phyloP scores from a whole-genome alignment of 345 rosid genomes.

The Leavenworthia alabamica region DNA sequence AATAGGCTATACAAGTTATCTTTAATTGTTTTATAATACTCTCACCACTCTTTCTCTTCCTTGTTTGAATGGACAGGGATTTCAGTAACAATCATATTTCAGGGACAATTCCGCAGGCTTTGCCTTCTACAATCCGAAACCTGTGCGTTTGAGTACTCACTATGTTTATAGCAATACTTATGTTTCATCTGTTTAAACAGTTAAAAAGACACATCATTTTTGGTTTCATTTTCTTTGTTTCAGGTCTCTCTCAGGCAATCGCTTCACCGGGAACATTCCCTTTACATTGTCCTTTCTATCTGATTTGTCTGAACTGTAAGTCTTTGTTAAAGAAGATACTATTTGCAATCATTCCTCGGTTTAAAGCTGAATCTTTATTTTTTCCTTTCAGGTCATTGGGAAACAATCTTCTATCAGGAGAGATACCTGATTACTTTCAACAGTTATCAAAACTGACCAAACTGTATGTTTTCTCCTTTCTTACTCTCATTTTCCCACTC shows the following conservation, averaged over 20 bases:
- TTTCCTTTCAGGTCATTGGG: conserved; percentile 48
- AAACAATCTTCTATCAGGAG: conserved; percentile 58
- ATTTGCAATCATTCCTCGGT: not conserved
- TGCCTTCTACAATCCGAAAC: conserved; percentile 60
- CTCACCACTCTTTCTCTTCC: conserved; percentile 6
- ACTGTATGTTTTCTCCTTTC: conserved; percentile 40
- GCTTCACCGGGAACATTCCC: conserved; percentile 60
- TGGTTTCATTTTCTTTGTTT: conserved; percentile 16
- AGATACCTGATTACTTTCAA: conserved; percentile 70
- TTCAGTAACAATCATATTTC: conserved; percentile 75
- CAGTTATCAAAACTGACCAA: conserved; percentile 43
- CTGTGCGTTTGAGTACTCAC: conserved; percentile 42
- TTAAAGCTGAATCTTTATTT: not conserved
- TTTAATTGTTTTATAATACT: not conserved
- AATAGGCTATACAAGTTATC: not conserved
- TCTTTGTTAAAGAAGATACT: conserved; percentile 4
- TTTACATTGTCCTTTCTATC: conserved; percentile 34
- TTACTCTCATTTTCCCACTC: not conserved
- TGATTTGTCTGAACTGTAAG: conserved; percentile 54
- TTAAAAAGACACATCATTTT: not conserved
- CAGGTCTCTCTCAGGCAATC: conserved; percentile 58
- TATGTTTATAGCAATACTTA: not conserved
- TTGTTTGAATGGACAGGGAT: conserved; percentile 56
- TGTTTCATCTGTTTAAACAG: not conserved
- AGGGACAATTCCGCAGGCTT: conserved; percentile 64